A percentile compares a stretch with the other conserved stretches of the same genome.
Evolutionary conservation across 441 rosid species (phyloP).

Genomic region (Croton setiger): DNA sequence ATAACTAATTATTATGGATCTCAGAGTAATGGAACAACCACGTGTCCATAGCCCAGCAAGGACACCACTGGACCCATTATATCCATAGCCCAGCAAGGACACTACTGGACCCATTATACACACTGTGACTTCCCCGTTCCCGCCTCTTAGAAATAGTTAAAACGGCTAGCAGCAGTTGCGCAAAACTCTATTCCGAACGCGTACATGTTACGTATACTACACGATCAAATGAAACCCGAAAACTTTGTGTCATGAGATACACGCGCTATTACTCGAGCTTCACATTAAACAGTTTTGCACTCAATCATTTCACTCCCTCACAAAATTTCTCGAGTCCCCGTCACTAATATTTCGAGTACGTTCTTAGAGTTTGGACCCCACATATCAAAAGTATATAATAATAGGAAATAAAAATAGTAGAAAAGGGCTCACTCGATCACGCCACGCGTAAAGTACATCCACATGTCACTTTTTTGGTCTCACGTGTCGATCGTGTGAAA

Average conservation of each 20-base stretch:
- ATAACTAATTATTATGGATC: too few species aligned
- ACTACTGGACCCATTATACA: too few species aligned
- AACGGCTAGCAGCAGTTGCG: neutral
- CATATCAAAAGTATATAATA: neutral
- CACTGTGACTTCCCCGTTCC: too few species aligned
- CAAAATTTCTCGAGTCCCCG: slow-evolving; percentile 7
- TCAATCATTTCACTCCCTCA: neutral
- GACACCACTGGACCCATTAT: too few species aligned
- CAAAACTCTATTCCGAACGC: neutral
- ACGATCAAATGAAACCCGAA: neutral
- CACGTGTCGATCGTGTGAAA: slow-evolving; percentile 23
- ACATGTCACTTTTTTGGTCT: neutral
- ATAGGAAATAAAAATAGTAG: neutral
- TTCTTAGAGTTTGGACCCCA: slow-evolving; percentile 20
- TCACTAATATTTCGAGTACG: slow-evolving; percentile 17
- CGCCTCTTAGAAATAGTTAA: neutral
- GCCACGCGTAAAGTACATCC: slow-evolving; percentile 27
- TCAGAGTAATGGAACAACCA: too few species aligned
- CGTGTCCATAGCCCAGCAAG: too few species aligned
- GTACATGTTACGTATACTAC: neutral
- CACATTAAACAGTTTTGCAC: neutral
- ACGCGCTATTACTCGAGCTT: neutral
- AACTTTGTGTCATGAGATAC: neutral
- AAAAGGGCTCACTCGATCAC: neutral
- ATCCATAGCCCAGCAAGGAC: too few species aligned